Evolutionary conservation across 225 moss, liverwort and hornwort species (phyloP).

Genomic region (Neckera pumila): DNA sequence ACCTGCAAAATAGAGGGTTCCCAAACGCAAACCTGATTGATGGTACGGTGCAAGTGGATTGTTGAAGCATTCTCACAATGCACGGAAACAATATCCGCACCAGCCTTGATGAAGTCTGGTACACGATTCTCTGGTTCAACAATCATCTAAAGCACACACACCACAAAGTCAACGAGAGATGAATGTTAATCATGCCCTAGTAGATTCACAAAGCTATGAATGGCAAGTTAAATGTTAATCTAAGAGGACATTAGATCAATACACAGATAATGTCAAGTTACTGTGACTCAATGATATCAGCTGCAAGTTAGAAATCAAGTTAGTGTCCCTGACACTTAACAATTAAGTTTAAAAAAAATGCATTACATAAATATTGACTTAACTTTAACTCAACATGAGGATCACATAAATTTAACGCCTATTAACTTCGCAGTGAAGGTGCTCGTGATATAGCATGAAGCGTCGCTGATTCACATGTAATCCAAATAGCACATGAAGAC

Average conservation of each 20-base stretch:
- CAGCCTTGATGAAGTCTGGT: constrained; percentile 92
- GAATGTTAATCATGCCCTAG: background rate
- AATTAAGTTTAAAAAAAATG: background rate
- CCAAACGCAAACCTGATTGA: constrained; percentile 48
- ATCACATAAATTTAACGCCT: background rate
- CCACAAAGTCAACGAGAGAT: background rate
- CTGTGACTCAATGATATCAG: background rate
- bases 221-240: no score
- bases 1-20: background rate
- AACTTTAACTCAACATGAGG: background rate
- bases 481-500: background rate
- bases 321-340: background rate
- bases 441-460: no score
- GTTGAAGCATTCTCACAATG: constrained; percentile 85
- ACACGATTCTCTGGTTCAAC: constrained; percentile 88
- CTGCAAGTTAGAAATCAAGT: background rate
- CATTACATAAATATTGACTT: no score
- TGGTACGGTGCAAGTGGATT: constrained; percentile 89
- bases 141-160: constrained; percentile 62
- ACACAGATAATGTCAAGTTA: background rate
- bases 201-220: background rate
- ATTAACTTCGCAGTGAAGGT: background rate
- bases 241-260: no score
- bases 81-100: constrained; percentile 95
- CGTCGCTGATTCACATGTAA: background rate